These are phyloP conservation scores for Mycena sanguinolenta DNA, from an alignment of 768 basidiomycete genomes.

Conservation along the genomic window DNA sequence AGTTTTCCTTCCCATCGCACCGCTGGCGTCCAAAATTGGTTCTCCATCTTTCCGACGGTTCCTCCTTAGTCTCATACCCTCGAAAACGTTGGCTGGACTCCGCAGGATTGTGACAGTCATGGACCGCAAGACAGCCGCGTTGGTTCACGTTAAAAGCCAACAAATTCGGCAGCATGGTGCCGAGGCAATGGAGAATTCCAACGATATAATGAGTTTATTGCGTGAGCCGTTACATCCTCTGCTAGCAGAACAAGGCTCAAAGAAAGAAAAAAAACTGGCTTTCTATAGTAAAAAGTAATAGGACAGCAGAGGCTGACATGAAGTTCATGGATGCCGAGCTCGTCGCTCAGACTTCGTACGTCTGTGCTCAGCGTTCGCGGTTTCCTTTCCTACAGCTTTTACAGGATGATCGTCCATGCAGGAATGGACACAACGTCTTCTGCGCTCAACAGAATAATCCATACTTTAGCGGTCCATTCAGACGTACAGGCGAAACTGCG, in stretches of 20 bases:
- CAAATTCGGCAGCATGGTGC: conserved; percentile 47
- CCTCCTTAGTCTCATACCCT: conserved; percentile 50
- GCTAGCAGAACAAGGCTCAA: neutral
- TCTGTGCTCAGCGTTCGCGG: conserved; percentile 9
- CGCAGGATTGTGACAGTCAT: conserved; percentile 52
- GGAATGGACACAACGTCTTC: conserved; percentile 27
- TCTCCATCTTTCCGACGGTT: conserved; percentile 48
- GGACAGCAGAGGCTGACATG: conserved; percentile 48
- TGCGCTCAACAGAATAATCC: conserved; percentile 21
- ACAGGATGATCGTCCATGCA: conserved; percentile 36
- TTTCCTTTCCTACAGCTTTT: neutral
- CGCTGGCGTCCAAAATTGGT: conserved; percentile 40
- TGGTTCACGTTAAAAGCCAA: conserved; percentile 53
- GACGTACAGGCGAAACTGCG: conserved; percentile 52
- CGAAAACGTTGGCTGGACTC: conserved; percentile 45
- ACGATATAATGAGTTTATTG: conserved; percentile 62
- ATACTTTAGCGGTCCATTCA: conserved; percentile 36
- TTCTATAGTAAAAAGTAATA: conserved; percentile 55
- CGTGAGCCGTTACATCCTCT: conserved; percentile 41
- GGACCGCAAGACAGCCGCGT: conserved; percentile 50
- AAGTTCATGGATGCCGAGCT: conserved; percentile 53
- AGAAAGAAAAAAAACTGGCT: neutral
- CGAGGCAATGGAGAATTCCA: conserved; percentile 40
- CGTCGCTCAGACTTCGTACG: conserved; percentile 52
- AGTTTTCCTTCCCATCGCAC: conserved; percentile 31